Evolutionary conservation across 1,139 yeast species (phyloP).

Genomic region (Yamadazyma buinensis): DNA sequence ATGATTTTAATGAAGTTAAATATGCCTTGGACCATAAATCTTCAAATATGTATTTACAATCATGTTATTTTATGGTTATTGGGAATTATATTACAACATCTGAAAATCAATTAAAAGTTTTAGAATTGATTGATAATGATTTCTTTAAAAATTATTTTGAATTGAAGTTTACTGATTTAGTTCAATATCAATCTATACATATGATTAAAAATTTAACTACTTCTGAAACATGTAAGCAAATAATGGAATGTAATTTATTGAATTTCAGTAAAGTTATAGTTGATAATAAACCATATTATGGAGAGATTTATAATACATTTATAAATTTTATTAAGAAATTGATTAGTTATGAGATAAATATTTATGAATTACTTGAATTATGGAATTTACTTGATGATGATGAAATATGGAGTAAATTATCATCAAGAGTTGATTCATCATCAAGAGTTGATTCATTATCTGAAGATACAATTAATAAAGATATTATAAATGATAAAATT

Average conservation of each 20-base stretch:
- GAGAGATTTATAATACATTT: slow-evolving; percentile 27
- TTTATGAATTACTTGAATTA: slow-evolving; percentile 14
- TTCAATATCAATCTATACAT: slow-evolving; percentile 40
- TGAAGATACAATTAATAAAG: neutral
- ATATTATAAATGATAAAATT: slow-evolving; percentile 5
- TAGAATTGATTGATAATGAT: slow-evolving; percentile 9
- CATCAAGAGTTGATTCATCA: slow-evolving; percentile 2
- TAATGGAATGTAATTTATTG: slow-evolving; percentile 12
- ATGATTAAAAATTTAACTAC: slow-evolving; percentile 29
- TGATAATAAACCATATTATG: slow-evolving; percentile 36
- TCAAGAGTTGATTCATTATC: too few species aligned
- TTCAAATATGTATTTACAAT: slow-evolving; percentile 24
- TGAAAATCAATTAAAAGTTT: slow-evolving; percentile 16
- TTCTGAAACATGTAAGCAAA: slow-evolving; percentile 10
- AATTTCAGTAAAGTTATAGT: slow-evolving; percentile 26
- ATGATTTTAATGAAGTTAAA: slow-evolving; percentile 9
- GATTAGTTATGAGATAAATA: slow-evolving; percentile 13
- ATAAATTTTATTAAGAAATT: slow-evolving; percentile 31
- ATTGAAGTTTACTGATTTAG: slow-evolving; percentile 28
- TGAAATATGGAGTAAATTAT: slow-evolving; percentile 8
- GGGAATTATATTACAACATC: slow-evolving; percentile 33
- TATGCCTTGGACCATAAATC: slow-evolving; percentile 7
- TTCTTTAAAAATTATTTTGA: slow-evolving; percentile 22
- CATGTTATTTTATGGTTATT: slow-evolving; percentile 28
- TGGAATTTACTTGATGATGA: slow-evolving; percentile 17